A percentile compares a stretch with the other conserved stretches of the same genome.
These are phyloP conservation scores for Arthroderma sp. DNA, from an alignment of 2,329 filamentous ascomycete genomes.

Conservation along the genomic window DNA sequence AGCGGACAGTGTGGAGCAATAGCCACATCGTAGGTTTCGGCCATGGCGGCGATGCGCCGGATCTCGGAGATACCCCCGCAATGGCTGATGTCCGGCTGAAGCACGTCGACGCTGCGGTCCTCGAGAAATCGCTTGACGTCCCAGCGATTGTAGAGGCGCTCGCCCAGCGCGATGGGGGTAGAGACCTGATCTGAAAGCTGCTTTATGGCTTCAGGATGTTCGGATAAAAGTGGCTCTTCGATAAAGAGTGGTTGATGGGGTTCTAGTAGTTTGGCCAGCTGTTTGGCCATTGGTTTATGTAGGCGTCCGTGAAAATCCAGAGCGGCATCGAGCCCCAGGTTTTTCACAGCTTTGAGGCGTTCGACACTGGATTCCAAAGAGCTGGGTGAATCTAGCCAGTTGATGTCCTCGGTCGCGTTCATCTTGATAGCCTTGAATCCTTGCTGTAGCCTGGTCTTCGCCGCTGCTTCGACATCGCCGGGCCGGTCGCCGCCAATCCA, in stretches of 20 bases:
- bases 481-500: constrained; percentile 70
- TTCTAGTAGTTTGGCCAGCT: constrained; percentile 54
- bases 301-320: constrained; percentile 68
- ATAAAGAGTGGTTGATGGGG: constrained; percentile 61
- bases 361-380: constrained; percentile 51
- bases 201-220: constrained; percentile 54
- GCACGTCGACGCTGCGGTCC: constrained; percentile 52
- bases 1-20: constrained; percentile 62
- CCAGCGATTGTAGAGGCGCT: constrained; percentile 59
- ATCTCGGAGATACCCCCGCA: constrained; percentile 61
- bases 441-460: constrained; percentile 33
- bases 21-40: constrained; percentile 59
- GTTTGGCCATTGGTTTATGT: constrained; percentile 70
- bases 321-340: constrained; percentile 56
- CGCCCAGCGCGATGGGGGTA: constrained; percentile 57
- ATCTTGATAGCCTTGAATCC: constrained; percentile 49
- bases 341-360: constrained; percentile 54
- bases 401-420: constrained; percentile 65
- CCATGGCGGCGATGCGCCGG: constrained; percentile 55
- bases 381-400: constrained; percentile 61
- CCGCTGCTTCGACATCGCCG: constrained; percentile 49
- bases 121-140: constrained; percentile 61
- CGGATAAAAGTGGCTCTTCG: constrained; percentile 58
- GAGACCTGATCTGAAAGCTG: constrained; percentile 44
- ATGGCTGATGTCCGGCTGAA: constrained; percentile 62